A percentile compares a stretch with the other conserved stretches of the same genome.
Evolutionary conservation across 1,284 basidiomycete species (phyloP).

Genomic region (Cryptococcus sp.): DNA sequence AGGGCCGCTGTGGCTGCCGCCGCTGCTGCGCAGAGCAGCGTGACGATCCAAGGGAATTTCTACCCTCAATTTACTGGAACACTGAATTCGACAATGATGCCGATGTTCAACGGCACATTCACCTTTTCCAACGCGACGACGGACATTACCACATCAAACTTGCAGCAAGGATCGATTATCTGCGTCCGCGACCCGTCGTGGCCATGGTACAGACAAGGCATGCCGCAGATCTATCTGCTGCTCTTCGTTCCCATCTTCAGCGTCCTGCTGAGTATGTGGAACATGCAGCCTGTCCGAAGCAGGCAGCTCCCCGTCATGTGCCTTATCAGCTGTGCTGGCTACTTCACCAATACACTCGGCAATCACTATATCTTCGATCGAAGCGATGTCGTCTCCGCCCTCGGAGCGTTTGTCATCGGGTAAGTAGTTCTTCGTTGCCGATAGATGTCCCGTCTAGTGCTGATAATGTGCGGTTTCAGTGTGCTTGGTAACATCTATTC

Average conservation of each 20-base stretch:
- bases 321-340: constrained; percentile 76
- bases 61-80: constrained; percentile 50
- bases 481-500: constrained; percentile 81
- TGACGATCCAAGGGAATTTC: constrained; percentile 68
- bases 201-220: constrained; percentile 75
- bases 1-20: constrained; percentile 60
- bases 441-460: neutral
- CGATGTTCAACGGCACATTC: constrained; percentile 65
- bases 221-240: constrained; percentile 74
- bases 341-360: constrained; percentile 72
- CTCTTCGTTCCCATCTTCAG: constrained; percentile 81
- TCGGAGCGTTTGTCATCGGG: constrained; percentile 82
- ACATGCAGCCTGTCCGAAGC: constrained; percentile 71
- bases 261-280: constrained; percentile 68
- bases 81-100: neutral
- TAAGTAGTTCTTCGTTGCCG: constrained; percentile 9
- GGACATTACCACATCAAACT: constrained; percentile 29
- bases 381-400: constrained; percentile 74
- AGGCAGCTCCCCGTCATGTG: constrained; percentile 79
- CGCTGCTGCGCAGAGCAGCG: constrained; percentile 57
- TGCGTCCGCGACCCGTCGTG: constrained; percentile 67
- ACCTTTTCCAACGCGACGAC: constrained; percentile 64
- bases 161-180: constrained; percentile 50
- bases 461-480: constrained; percentile 36
- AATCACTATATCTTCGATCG: constrained; percentile 84